Evolutionary conservation across 1,284 basidiomycete species (phyloP).

Genomic region (Boletus nobilissimus): DNA sequence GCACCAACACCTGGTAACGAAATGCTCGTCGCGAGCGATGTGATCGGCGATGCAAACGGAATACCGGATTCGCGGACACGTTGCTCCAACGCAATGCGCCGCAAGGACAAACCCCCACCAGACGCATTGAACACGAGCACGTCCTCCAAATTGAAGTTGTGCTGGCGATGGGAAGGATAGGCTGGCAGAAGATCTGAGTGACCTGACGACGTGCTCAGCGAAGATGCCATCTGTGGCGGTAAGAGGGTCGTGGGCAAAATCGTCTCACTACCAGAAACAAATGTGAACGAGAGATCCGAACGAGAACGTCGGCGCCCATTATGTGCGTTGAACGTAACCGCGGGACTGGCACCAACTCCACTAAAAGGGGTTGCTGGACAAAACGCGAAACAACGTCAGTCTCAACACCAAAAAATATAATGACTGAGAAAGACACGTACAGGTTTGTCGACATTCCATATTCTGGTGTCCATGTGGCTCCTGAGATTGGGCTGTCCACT

Average conservation of each 20-base stretch:
- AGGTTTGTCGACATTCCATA: constrained; percentile 63
- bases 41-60: constrained; percentile 47
- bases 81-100: constrained; percentile 61
- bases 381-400: constrained; percentile 15
- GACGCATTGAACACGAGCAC: constrained; percentile 71
- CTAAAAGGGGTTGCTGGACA: constrained; percentile 60
- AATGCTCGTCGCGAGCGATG: constrained; percentile 54
- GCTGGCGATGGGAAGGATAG: constrained; percentile 47
- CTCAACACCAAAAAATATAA: not conserved
- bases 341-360: constrained; percentile 65
- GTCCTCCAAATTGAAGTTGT: constrained; percentile 71
- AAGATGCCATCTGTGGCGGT: constrained; percentile 45
- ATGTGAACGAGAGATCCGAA: constrained; percentile 64
- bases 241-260: constrained; percentile 55
- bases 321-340: constrained; percentile 59
- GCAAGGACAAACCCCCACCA: constrained; percentile 65
- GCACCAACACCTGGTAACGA: constrained; percentile 57
- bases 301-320: constrained; percentile 46
- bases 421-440: constrained; percentile 50
- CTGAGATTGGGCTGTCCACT: constrained; percentile 73
- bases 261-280: constrained; percentile 55
- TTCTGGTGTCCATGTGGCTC: constrained; percentile 71
- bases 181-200: constrained; percentile 51
- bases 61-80: constrained; percentile 45
- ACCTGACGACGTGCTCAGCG: constrained; percentile 47